phyloP scores from a whole-genome alignment of 2,329 filamentous ascomycete genomes.

The Monosporascus sp. region DNA sequence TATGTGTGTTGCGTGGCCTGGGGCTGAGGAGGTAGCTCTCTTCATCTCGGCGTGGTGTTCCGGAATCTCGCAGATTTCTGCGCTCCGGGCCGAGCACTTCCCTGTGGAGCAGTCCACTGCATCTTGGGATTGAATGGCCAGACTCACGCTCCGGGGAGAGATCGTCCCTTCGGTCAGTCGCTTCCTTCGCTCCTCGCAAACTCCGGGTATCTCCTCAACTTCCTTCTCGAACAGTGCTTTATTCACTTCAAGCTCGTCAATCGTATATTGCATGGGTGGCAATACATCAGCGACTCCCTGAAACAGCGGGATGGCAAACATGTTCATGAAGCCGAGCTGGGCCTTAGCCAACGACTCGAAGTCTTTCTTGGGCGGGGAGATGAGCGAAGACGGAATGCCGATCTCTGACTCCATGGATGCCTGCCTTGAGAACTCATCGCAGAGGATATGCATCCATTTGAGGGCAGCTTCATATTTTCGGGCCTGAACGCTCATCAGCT shows the following conservation, averaged over 20 bases:
- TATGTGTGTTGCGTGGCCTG: conserved; percentile 23
- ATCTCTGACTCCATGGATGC: conserved; percentile 86
- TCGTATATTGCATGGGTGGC: conserved; percentile 76
- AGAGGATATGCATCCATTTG: conserved; percentile 89
- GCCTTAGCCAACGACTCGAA: conserved; percentile 75
- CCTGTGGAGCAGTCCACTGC: conserved; percentile 12
- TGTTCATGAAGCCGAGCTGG: conserved; percentile 93
- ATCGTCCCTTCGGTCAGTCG: conserved; percentile 35
- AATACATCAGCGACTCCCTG: conserved; percentile 81
- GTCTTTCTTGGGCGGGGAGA: conserved; percentile 79
- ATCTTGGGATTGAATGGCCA: conserved; percentile 25
- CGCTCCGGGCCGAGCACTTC: conserved; percentile 2
- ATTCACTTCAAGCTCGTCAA: conserved; percentile 76
- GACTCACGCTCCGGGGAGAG: conserved; percentile 40
- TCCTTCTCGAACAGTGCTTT: conserved; percentile 66
- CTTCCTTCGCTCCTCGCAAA: conserved; percentile 32
- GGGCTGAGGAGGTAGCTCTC: conserved; percentile 15
- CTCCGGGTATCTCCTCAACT: conserved; percentile 57
- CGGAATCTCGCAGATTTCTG: conserved; percentile 8
- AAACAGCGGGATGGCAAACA: conserved; percentile 91
- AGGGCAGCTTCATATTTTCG: conserved; percentile 76
- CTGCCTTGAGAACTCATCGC: conserved; percentile 91
- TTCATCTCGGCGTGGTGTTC: conserved; percentile 22
- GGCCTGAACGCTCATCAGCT: conserved; percentile 50
- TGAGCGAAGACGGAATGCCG: conserved; percentile 80